Base-by-base conservation (phyloP, 306 rosid species). In the Dryas drummondii region DNA sequence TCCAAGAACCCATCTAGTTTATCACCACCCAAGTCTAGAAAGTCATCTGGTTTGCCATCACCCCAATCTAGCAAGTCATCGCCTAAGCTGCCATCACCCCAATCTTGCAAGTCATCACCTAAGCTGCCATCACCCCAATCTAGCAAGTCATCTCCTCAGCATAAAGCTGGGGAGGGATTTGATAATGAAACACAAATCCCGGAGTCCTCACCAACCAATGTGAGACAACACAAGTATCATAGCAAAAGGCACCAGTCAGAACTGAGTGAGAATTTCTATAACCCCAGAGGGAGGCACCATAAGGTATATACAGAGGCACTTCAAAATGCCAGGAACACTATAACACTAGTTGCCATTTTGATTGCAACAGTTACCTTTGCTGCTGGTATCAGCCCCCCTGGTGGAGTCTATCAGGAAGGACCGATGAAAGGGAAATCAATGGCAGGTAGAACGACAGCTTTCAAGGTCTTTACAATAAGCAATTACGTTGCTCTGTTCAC, bases 341-440 rank as follows among this genome's bases (percentile, higher is more conserved):
- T 90, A 41, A 77, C 71, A 11, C 50, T 92, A 49, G 96, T 92
- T 19, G 83, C 98, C 59, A 76, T 90, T 79, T 73, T 93, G 77
- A 93, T 93, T 49, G 92, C 98, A 1, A 93, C 98, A 0, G 96
- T 93, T 14, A 88, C 92, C 63, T 93, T 90, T 61, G 75, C 98
- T 10, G 92, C 96, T 37, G 98, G 98, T 3, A 82, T 87, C 22
- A 87, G 64, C 74, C 98, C 98, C 4, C 98, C 94, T 0, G 94
- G 94, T 15, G 96, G 96, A n/a, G 84, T 88, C 22, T 32, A 82
- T 80, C 86, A 86, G 66, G 86, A 78, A 0, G 92, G 82, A 22
- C 11, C 9, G 44, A 77, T 53, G 81, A 64, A 5, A 50, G 97
- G 96, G 48, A 80, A 92, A 60, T 84, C 96, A 59, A 71, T 64